These are phyloP conservation scores for Macrolepiota albuminosa DNA, from an alignment of 768 basidiomycete species.

Conservation along the genomic window DNA sequence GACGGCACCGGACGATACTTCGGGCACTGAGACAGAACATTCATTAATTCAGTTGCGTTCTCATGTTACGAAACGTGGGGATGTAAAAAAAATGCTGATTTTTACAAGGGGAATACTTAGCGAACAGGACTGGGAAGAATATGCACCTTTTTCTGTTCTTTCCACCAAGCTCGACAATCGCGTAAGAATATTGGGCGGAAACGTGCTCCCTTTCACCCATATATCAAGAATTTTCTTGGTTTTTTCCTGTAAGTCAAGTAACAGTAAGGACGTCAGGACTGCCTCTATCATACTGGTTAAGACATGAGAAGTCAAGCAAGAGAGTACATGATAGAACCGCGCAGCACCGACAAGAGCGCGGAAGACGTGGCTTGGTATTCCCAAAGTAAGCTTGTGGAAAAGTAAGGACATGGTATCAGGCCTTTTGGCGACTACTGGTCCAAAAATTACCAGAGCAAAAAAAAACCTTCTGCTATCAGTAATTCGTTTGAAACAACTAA, in stretches of 20 bases:
- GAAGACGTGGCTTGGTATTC: neutral
- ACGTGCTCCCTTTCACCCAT: constrained; percentile 90
- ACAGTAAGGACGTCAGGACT: constrained; percentile 36
- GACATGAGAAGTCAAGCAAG: constrained; percentile 24
- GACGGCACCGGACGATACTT: constrained; percentile 27
- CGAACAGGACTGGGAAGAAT: constrained; percentile 65
- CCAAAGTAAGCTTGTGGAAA: neutral
- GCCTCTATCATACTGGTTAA: constrained; percentile 23
- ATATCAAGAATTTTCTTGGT: constrained; percentile 96
- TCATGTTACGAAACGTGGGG: constrained; percentile 43
- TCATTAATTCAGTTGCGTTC: constrained; percentile 64
- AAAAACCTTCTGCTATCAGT: neutral
- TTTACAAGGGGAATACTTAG: constrained; percentile 77
- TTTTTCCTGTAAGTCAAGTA: constrained; percentile 76
- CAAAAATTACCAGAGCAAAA: neutral
- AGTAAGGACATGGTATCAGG: neutral
- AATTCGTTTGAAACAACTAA: constrained; percentile 42
- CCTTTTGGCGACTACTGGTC: neutral
- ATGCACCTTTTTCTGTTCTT: constrained; percentile 84
- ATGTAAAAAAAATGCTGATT: constrained; percentile 52
- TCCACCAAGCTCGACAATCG: constrained; percentile 68
- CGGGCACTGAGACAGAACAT: constrained; percentile 59
- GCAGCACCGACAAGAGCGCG: neutral
- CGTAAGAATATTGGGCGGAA: constrained; percentile 70
- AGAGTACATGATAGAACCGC: constrained; percentile 11